Conservation (phyloP, 352 stramenopile genomes). For the Pythium folliculosum region DNA sequence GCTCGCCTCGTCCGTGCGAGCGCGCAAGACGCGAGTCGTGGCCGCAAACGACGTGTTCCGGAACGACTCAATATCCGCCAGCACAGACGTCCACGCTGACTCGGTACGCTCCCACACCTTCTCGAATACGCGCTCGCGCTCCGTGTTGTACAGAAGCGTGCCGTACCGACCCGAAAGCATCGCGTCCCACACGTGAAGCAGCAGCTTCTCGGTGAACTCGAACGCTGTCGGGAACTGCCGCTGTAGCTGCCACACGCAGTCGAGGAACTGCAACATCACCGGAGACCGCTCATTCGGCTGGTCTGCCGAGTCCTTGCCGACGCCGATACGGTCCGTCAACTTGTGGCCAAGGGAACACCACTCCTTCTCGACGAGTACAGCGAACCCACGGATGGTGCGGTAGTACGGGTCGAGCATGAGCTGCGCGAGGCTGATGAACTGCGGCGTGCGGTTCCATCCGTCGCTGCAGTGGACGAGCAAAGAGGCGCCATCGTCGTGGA, state of each 20-base stretch:
- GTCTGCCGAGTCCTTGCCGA: slow-evolving; percentile 78
- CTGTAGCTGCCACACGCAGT: slow-evolving; percentile 88
- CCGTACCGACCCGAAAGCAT: slow-evolving; percentile 81
- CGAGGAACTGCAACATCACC: slow-evolving; percentile 87
- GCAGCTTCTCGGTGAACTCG: slow-evolving; percentile 88
- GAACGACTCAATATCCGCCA: slow-evolving; percentile 59
- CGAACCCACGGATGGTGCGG: slow-evolving; percentile 82
- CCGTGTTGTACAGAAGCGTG: slow-evolving; percentile 86
- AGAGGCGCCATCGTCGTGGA: slow-evolving; percentile 81
- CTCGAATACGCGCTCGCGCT: slow-evolving; percentile 79
- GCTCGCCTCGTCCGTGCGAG: slow-evolving; percentile 74
- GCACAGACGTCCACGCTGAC: slow-evolving; percentile 78
- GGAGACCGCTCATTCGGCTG: slow-evolving; percentile 82
- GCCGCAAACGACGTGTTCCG: slow-evolving; percentile 66
- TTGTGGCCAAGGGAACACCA: slow-evolving; percentile 91
- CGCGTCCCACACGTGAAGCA: slow-evolving; percentile 79
- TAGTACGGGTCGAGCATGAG: slow-evolving; percentile 88
- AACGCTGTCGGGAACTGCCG: slow-evolving; percentile 87
- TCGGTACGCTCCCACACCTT: slow-evolving; percentile 87
- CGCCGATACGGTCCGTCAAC: slow-evolving; percentile 83
- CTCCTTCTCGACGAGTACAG: slow-evolving; percentile 83
- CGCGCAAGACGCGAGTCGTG: slow-evolving; percentile 72
- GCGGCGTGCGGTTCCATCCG: slow-evolving; percentile 85
- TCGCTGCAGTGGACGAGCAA: slow-evolving; percentile 88
- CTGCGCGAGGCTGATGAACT: slow-evolving; percentile 78